Percentiles rank a stretch among this genome's conserved stretches.
Conservation (phyloP, 495 filamentous ascomycete species). For the Cercophora newfieldiana region DNA sequence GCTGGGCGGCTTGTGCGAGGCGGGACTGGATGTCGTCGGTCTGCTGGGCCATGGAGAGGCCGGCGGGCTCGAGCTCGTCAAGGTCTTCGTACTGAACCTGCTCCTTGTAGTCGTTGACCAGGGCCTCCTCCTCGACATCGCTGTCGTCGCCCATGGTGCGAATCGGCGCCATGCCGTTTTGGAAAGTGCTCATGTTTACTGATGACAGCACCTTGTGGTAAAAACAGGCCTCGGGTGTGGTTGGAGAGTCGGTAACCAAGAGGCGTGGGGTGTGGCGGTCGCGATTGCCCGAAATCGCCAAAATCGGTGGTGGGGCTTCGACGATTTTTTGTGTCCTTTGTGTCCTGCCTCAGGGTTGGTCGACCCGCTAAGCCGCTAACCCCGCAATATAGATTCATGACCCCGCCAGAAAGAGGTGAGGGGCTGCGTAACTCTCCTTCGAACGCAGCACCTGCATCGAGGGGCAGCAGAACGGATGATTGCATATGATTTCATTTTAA, state of each 20-base stretch:
- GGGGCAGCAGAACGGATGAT: not conserved
- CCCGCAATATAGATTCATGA: not conserved
- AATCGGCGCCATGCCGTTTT: slow-evolving; percentile 51
- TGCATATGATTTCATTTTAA: not conserved
- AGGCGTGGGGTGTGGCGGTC: slow-evolving; percentile 26
- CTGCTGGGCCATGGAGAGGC: slow-evolving; percentile 53
- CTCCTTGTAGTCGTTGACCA: slow-evolving; percentile 91
- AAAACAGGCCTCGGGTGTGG: not conserved
- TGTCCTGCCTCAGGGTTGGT: not conserved
- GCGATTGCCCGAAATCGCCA: slow-evolving; percentile 4
- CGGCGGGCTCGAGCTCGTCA: slow-evolving; percentile 69
- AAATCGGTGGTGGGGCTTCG: not conserved
- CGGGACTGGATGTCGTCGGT: slow-evolving; percentile 86
- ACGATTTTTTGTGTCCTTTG: not conserved
- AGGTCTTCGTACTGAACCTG: slow-evolving; percentile 89
- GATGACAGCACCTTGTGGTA: not conserved
- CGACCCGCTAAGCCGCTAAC: not conserved
- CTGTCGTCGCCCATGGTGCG: slow-evolving; percentile 73
- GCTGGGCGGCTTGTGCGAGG: slow-evolving; percentile 85
- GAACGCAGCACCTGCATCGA: too few species aligned
- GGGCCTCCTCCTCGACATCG: slow-evolving; percentile 90
- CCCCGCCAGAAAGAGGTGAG: not conserved
- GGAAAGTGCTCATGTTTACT: slow-evolving; percentile 50
- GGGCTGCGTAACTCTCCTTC: not conserved
- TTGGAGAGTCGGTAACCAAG: not conserved